phyloP scores from a whole-genome alignment of 305 asterid genomes.

The Monarda citriodora region DNA sequence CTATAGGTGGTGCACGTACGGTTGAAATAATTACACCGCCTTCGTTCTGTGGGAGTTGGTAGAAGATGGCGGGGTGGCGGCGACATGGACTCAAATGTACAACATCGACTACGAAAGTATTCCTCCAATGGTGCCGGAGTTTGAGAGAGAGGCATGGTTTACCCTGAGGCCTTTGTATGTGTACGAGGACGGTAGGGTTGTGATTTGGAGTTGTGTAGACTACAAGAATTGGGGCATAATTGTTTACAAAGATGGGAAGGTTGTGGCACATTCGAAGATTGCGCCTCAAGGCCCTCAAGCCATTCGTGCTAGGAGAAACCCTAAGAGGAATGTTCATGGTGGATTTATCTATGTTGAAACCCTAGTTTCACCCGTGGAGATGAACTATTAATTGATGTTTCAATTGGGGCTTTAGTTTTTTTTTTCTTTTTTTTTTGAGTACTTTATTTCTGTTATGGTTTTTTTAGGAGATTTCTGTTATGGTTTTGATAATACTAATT shows the following conservation, averaged over 20 bases:
- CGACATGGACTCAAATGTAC: background rate
- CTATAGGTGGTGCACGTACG: too few species aligned
- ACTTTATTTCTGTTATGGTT: too few species aligned
- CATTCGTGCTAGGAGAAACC: background rate
- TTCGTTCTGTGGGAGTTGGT: background rate
- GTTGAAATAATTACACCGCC: background rate
- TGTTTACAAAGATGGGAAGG: background rate
- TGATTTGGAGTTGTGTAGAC: background rate
- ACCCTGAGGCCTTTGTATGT: background rate
- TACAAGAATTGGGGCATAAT: background rate
- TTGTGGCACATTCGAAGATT: background rate
- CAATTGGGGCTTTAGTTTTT: too few species aligned
- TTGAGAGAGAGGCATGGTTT: background rate
- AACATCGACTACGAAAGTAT: background rate
- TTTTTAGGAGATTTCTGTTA: too few species aligned
- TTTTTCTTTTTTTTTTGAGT: too few species aligned
- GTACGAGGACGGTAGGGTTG: background rate
- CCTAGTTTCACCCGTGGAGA: too few species aligned
- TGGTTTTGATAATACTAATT: too few species aligned
- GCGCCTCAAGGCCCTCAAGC: background rate
- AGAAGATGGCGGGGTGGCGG: background rate
- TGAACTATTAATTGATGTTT: too few species aligned
- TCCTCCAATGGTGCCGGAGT: background rate
- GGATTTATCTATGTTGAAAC: background rate
- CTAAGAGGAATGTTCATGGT: background rate